Evolutionary conservation across 345 rosid species (phyloP).

Genomic region (Gossypium arboreum): DNA sequence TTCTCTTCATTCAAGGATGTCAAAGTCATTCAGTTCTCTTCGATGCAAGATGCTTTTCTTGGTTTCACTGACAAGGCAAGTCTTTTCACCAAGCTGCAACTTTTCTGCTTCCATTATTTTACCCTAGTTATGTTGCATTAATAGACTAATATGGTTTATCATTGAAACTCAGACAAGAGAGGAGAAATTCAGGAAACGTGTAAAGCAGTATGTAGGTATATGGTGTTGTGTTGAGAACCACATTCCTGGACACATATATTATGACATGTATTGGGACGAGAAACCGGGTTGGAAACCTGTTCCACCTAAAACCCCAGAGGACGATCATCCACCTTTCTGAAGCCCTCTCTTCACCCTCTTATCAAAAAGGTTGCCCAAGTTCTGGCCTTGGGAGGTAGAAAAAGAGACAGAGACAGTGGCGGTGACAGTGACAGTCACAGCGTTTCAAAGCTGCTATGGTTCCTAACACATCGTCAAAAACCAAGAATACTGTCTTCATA

Average conservation of each 20-base stretch:
- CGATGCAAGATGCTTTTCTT: conserved; percentile 77
- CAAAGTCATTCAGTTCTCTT: conserved; percentile 82
- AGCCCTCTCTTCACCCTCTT: not conserved
- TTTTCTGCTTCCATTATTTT: not conserved
- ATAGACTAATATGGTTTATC: conserved; percentile 11
- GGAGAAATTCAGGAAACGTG: conserved; percentile 68
- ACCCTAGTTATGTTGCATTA: conserved; percentile 6
- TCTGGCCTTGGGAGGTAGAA: not conserved
- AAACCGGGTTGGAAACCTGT: conserved; percentile 87
- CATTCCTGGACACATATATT: conserved; percentile 83
- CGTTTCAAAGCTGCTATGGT: not conserved
- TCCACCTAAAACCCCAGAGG: conserved; percentile 67
- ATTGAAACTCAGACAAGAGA: conserved; percentile 46
- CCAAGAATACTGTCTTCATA: conserved; percentile 7
- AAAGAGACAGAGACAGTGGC: too few species aligned
- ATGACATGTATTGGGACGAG: conserved; percentile 97
- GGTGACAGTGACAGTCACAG: not conserved
- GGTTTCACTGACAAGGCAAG: conserved; percentile 80
- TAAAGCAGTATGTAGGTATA: conserved; percentile 79
- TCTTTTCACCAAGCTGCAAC: not conserved
- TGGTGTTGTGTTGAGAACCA: conserved; percentile 90
- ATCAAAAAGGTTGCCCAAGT: not conserved
- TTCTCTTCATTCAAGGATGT: conserved; percentile 72
- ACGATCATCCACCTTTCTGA: conserved; percentile 79
- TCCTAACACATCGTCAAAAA: not conserved